phyloP scores from a whole-genome alignment of 306 rosid genomes.

The Luffa aegyptiaca region DNA sequence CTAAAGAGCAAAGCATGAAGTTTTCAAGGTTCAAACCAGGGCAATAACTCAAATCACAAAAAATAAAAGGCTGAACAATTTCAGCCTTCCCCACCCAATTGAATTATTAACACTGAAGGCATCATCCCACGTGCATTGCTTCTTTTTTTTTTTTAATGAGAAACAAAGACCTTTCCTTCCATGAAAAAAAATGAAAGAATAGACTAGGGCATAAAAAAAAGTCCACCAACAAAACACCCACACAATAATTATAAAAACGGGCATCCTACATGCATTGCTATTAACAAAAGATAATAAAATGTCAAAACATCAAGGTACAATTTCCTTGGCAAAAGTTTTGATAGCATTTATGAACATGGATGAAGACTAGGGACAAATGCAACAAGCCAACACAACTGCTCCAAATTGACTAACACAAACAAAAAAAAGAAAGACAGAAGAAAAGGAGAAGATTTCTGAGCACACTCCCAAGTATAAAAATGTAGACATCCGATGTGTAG shows the following conservation, averaged over 20 bases:
- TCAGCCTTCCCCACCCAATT: too few species aligned
- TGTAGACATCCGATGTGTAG: background rate
- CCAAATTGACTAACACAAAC: background rate
- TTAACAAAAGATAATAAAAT: background rate
- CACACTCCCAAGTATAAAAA: background rate
- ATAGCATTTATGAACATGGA: background rate
- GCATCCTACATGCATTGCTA: background rate
- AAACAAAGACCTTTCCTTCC: too few species aligned
- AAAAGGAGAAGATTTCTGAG: background rate
- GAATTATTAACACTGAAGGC: background rate
- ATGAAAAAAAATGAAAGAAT: too few species aligned
- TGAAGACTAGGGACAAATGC: background rate
- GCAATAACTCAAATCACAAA: background rate
- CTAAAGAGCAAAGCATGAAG: background rate
- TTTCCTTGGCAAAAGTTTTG: background rate
- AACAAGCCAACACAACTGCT: background rate
- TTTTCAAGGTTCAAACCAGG: background rate
- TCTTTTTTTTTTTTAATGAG: too few species aligned
- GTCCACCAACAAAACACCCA: too few species aligned
- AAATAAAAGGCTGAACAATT: background rate
- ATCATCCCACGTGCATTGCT: background rate
- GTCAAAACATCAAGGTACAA: background rate
- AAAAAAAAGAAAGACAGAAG: background rate
- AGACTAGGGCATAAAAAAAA: too few species aligned
- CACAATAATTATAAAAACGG: background rate